Base-by-base conservation (phyloP, 2,329 filamentous ascomycete species). In the Setomelanomma holmii region DNA sequence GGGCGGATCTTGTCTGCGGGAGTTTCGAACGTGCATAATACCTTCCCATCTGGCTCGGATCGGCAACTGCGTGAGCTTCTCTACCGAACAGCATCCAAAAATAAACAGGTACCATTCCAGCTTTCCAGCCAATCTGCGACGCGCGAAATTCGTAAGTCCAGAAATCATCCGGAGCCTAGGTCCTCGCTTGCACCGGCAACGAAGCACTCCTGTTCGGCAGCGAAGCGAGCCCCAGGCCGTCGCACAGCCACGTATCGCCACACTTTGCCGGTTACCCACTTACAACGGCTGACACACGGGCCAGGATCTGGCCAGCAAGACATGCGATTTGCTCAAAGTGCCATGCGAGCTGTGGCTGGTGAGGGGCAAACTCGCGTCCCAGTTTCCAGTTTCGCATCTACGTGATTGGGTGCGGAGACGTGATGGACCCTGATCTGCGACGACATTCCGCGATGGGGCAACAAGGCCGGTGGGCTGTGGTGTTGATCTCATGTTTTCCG, bases 341-440 rank as follows among this genome's bases (percentile, higher is more conserved):
- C 45, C 50, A 63, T 64, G 41, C 41, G 19, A 55, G 35, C 49
- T 66, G 64, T 69, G 66, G 67, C 68, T 71, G 58, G 61, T 64
- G 65, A 66, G 64, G 55, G 63, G 62, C 58, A 55, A 58, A 58
- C 41, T 34, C 52, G 48, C 49, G 30, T 42, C 49, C 53, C 48
- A 40, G 50, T 48, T 56, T 30, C 27, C 41, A 50, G 45, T 22
- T 53, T 58, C 49, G 39, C 38, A 30, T 42, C 6, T 20, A 36
- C 36, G 51, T 56, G 51, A 55, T 53, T 55, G 53, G 56, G 46
- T 44, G 33, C 36, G 5, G 22, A 30, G 17, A 38, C 11, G 39
- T 43, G 24, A 45, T 24, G 50, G 62, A 64, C 61, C 67, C 66
- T 71, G 67, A 70, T 70, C 61, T 46, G 36, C 61, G 48, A 40